phyloP scores from a whole-genome alignment of 495 filamentous ascomycete species.

The Penicillium goetzii region DNA sequence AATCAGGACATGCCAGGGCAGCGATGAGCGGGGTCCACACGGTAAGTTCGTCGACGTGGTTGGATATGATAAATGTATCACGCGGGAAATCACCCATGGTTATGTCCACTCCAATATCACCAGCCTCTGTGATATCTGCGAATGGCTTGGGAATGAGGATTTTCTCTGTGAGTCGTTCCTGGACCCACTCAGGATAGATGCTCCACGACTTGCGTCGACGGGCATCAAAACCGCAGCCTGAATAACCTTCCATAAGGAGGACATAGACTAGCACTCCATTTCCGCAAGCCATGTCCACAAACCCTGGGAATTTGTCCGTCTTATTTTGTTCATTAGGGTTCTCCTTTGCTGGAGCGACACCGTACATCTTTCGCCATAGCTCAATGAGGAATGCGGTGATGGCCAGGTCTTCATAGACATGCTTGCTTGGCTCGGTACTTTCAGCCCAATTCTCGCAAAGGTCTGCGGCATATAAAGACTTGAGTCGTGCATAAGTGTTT shows the following conservation, averaged over 20 bases:
- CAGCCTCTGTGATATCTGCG: slow-evolving; percentile 25
- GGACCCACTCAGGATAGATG: slow-evolving; percentile 61
- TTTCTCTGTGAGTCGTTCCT: slow-evolving; percentile 64
- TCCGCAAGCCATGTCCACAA: slow-evolving; percentile 94
- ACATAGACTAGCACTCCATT: slow-evolving; percentile 93
- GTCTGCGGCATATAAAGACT: slow-evolving; percentile 68
- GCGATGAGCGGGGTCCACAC: slow-evolving; percentile 93
- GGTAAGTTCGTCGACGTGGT: slow-evolving; percentile 95
- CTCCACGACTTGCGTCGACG: slow-evolving; percentile 80
- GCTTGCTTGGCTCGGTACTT: slow-evolving; percentile 82
- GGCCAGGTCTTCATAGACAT: slow-evolving; percentile 92
- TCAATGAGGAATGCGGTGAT: slow-evolving; percentile 94
- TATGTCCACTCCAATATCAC: slow-evolving; percentile 37
- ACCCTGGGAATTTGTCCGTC: slow-evolving; percentile 70
- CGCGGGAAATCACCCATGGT: slow-evolving; percentile 73
- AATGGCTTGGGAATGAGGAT: slow-evolving; percentile 73
- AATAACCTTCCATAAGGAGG: slow-evolving; percentile 78
- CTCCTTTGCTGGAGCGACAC: slow-evolving; percentile 30
- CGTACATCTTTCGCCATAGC: slow-evolving; percentile 88
- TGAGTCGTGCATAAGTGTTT: slow-evolving; percentile 80
- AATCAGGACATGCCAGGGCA: slow-evolving; percentile 61
- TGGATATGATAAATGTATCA: slow-evolving; percentile 91
- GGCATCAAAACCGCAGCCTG: slow-evolving; percentile 90
- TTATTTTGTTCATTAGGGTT: slow-evolving; percentile 12
- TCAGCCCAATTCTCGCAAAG: slow-evolving; percentile 79